Conservation (phyloP, 2,329 filamentous ascomycete species). For the Penicillium sclerotigenum region DNA sequence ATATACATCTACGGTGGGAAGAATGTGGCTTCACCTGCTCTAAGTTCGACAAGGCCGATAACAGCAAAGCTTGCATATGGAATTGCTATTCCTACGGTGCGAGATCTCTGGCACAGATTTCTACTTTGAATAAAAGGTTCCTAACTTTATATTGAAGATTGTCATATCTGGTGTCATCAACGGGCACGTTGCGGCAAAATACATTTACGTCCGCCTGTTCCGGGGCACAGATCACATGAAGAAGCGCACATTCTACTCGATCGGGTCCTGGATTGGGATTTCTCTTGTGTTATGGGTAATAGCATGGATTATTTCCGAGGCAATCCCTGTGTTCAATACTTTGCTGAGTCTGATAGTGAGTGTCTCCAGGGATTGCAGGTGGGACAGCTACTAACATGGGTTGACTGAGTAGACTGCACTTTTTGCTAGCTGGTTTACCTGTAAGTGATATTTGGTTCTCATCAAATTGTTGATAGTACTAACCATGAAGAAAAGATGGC, state of each 20-base stretch:
- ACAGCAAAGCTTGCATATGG: constrained; percentile 64
- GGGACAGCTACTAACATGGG: not conserved
- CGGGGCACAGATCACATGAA: constrained; percentile 54
- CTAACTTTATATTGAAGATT: constrained; percentile 40
- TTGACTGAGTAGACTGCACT: constrained; percentile 44
- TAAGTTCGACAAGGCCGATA: constrained; percentile 56
- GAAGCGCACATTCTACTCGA: constrained; percentile 47
- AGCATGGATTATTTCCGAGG: constrained; percentile 65
- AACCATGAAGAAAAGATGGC: constrained; percentile 3
- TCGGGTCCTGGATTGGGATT: constrained; percentile 57
- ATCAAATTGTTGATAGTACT: not conserved
- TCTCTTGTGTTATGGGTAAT: constrained; percentile 55
- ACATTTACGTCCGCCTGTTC: constrained; percentile 64
- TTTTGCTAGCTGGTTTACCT: constrained; percentile 65
- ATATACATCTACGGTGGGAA: constrained; percentile 65
- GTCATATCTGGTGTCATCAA: constrained; percentile 67
- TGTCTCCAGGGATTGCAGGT: not conserved
- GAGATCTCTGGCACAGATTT: not conserved
- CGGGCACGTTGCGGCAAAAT: constrained; percentile 62
- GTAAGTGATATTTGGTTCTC: constrained; percentile 1
- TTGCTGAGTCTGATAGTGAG: constrained; percentile 57
- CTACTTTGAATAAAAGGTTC: fast-evolving
- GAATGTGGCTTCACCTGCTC: constrained; percentile 61
- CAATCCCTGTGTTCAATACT: constrained; percentile 65
- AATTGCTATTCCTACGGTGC: constrained; percentile 60